A percentile compares a stretch with the other conserved stretches of the same genome.
Conservation (phyloP, 768 basidiomycete genomes). For the Russula compacta region DNA sequence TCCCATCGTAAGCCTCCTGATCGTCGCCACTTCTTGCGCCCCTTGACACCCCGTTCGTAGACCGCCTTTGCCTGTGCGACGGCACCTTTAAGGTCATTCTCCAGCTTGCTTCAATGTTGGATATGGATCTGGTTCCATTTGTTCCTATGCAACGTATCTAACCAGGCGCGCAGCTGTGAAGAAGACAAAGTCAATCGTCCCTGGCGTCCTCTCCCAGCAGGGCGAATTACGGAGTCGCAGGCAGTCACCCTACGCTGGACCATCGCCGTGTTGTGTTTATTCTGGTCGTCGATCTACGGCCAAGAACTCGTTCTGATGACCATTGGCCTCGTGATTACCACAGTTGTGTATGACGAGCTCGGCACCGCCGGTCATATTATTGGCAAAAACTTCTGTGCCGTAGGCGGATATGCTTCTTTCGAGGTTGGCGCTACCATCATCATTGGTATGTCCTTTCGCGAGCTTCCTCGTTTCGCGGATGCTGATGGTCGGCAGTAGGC, state of each 20-base stretch:
- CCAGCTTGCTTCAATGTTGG: slow-evolving; percentile 13
- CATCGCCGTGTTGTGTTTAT: slow-evolving; percentile 18
- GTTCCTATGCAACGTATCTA: slow-evolving; percentile 23
- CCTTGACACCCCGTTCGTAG: slow-evolving; percentile 1
- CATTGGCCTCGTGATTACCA: slow-evolving; percentile 20
- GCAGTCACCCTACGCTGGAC: slow-evolving; percentile 20
- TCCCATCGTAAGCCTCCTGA: slow-evolving; percentile 21
- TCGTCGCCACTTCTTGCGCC: background rate
- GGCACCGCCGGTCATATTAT: slow-evolving; percentile 13
- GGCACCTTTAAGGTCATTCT: slow-evolving; percentile 13
- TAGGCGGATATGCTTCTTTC: slow-evolving; percentile 21
- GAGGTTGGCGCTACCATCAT: slow-evolving; percentile 20
- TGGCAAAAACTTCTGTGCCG: slow-evolving; percentile 21
- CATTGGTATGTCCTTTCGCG: slow-evolving; percentile 13
- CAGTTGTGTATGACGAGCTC: slow-evolving; percentile 19
- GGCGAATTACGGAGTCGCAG: slow-evolving; percentile 19
- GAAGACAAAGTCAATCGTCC: slow-evolving; percentile 24
- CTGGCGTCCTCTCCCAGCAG: slow-evolving; percentile 25
- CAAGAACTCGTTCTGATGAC: slow-evolving; percentile 15
- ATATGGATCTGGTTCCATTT: slow-evolving; percentile 25
- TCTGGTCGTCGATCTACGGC: slow-evolving; percentile 12
- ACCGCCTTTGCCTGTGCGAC: slow-evolving; percentile 20
- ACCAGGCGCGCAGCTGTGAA: slow-evolving; percentile 21
- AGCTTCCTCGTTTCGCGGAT: slow-evolving; percentile 3
- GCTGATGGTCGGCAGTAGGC: slow-evolving; percentile 8